Evolutionary conservation across 1,139 yeast genomes (phyloP).

Genomic region (Keqinozyma sinolaborantium): DNA sequence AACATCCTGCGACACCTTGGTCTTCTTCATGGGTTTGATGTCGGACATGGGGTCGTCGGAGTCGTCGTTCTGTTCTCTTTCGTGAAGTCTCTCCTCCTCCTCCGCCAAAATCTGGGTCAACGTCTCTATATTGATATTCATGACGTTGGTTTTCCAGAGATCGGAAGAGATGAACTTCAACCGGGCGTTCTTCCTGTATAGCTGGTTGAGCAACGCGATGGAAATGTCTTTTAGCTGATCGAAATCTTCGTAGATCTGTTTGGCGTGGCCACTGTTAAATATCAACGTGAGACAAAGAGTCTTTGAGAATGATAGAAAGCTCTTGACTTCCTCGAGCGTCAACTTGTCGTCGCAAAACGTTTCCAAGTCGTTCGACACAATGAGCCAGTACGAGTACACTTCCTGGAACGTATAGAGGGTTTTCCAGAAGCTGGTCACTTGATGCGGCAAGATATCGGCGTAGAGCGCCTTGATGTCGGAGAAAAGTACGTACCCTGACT

Average conservation of each 20-base stretch:
- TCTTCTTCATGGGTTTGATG: conserved; percentile 2
- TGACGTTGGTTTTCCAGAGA: conserved; percentile 52
- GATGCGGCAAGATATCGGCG: conserved; percentile 3
- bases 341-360: conserved; percentile 45
- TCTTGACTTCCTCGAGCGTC: conserved; percentile 39
- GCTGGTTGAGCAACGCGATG: conserved; percentile 57
- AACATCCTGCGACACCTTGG: conserved; percentile 7
- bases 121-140: conserved; percentile 24
- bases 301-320: conserved; percentile 50
- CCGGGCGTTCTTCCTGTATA: conserved; percentile 68
- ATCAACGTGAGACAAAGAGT: conserved; percentile 52
- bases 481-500: conserved; percentile 15
- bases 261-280: conserved; percentile 25
- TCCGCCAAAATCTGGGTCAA: conserved; percentile 34
- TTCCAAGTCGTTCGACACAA: conserved; percentile 71
- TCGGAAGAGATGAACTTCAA: conserved; percentile 48
- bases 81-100: conserved; percentile 29
- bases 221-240: conserved; percentile 34
- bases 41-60: conserved; percentile 12
- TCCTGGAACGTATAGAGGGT: conserved; percentile 34
- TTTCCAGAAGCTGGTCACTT: conserved; percentile 27
- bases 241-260: conserved; percentile 12
- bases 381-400: conserved; percentile 43
- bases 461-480: conserved; percentile 13
- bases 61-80: conserved; percentile 10